Percentiles rank a stretch among this genome's conserved stretches.
Evolutionary conservation across 1,284 basidiomycete genomes (phyloP).

Genomic region (Leccinum griseonigrum): DNA sequence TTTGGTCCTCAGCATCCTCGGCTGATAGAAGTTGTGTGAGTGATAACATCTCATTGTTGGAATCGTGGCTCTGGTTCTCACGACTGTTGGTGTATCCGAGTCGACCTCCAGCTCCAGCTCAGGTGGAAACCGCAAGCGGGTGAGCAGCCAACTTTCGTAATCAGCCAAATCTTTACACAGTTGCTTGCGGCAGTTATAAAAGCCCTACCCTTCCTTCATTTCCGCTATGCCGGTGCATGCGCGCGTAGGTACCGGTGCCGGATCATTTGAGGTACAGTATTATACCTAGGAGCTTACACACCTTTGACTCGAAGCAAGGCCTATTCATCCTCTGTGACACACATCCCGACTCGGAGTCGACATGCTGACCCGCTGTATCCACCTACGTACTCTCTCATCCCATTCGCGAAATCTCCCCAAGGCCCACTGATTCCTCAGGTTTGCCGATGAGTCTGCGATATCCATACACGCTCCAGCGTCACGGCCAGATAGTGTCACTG

Average conservation of each 20-base stretch:
- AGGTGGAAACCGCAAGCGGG: constrained; percentile 38
- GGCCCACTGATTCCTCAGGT: not conserved
- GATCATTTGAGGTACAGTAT: not conserved
- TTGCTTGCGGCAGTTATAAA: constrained; percentile 44
- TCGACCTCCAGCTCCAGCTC: no score
- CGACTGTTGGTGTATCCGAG: no score
- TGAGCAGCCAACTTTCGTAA: constrained; percentile 17
- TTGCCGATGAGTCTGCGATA: not conserved
- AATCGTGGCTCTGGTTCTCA: no score
- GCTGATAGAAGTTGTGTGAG: constrained; percentile 57
- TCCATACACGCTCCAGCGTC: not conserved
- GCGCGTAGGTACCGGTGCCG: no score
- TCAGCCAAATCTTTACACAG: constrained; percentile 10
- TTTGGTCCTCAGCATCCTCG: constrained; percentile 53
- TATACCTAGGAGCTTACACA: not conserved
- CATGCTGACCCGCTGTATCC: not conserved
- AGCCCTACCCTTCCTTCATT: constrained; percentile 53
- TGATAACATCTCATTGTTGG: no score
- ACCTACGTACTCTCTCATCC: not conserved
- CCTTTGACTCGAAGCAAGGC: not conserved
- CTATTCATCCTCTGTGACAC: not conserved
- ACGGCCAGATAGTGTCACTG: not conserved
- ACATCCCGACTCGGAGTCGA: not conserved
- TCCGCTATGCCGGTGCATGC: not conserved
- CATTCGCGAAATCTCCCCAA: not conserved